phyloP scores from a whole-genome alignment of 805 yeast genomes.

The Brettanomyces sp. region DNA sequence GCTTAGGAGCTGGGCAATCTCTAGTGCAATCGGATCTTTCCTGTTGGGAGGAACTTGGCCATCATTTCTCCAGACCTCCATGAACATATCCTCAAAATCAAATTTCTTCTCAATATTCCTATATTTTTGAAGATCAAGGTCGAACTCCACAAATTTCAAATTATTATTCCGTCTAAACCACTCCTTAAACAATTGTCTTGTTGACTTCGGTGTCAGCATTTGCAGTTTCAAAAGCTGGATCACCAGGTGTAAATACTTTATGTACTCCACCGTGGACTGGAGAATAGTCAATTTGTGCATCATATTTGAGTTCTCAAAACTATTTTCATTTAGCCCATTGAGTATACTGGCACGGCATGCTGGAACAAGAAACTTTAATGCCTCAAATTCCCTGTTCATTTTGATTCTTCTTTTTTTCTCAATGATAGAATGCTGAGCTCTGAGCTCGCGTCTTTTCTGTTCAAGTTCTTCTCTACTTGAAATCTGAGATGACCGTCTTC shows the following conservation, averaged over 20 bases:
- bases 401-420: conserved; percentile 72
- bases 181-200: conserved; percentile 15
- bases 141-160: conserved; percentile 42
- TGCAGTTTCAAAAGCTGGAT: conserved; percentile 42
- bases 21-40: conserved; percentile 20
- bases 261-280: conserved; percentile 77
- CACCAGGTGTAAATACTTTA: conserved; percentile 56
- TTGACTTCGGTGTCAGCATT: conserved; percentile 20
- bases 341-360: conserved; percentile 53
- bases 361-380: conserved; percentile 66
- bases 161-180: conserved; percentile 28
- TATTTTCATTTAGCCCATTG: conserved; percentile 18
- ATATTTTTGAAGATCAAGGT: conserved; percentile 48
- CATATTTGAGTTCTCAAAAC: conserved; percentile 22
- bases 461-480: conserved; percentile 25
- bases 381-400: conserved; percentile 77
- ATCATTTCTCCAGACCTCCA: conserved; percentile 21
- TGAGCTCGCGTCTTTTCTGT: conserved; percentile 37
- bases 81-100: conserved; percentile 33
- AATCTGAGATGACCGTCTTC: conserved; percentile 21
- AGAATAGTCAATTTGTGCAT: conserved; percentile 76
- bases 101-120: conserved; percentile 51
- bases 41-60: conserved; percentile 14
- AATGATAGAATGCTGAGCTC: conserved; percentile 63
- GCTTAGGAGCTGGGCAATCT: conserved; percentile 2